Percentiles rank a stretch among this genome's conserved stretches.
Conservation (phyloP, 768 basidiomycete genomes). For the Suillus spraguei region DNA sequence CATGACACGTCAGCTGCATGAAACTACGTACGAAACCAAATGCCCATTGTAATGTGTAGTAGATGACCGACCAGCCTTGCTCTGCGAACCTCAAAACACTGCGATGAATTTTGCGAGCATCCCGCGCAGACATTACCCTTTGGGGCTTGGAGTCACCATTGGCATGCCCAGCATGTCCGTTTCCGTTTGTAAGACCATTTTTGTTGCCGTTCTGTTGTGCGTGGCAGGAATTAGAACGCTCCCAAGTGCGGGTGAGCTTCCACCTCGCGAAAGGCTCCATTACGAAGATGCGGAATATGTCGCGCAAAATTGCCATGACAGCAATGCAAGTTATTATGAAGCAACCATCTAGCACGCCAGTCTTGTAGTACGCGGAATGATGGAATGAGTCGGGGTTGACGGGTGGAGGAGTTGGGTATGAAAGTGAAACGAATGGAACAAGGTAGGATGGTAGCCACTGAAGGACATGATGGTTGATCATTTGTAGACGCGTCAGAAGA, state of each 20-base stretch:
- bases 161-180: conserved; percentile 33
- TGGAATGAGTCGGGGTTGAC: conserved; percentile 70
- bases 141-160: conserved; percentile 25
- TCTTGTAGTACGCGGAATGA: conserved; percentile 66
- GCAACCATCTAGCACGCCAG: conserved; percentile 78
- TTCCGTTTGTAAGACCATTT: conserved; percentile 38
- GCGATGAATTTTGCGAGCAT: conserved; percentile 64
- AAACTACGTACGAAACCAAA: conserved; percentile 78
- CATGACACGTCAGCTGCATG: conserved; percentile 13
- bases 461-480: conserved; percentile 39
- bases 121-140: conserved; percentile 38
- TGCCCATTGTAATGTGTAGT: conserved; percentile 74
- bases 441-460: conserved; percentile 55
- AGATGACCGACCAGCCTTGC: conserved; percentile 89
- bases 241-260: conserved; percentile 65
- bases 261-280: conserved; percentile 82
- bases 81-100: conserved; percentile 89
- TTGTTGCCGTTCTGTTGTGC: conserved; percentile 24
- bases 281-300: conserved; percentile 69
- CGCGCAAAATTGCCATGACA: conserved; percentile 85
- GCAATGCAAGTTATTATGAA: conserved; percentile 81
- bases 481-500: conserved; percentile 30
- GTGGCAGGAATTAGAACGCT: conserved; percentile 19
- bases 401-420: conserved; percentile 64
- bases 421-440: conserved; percentile 72